Evolutionary conservation across 2,329 filamentous ascomycete genomes (phyloP).

Genomic region (Chalaropsis thielavioides): DNA sequence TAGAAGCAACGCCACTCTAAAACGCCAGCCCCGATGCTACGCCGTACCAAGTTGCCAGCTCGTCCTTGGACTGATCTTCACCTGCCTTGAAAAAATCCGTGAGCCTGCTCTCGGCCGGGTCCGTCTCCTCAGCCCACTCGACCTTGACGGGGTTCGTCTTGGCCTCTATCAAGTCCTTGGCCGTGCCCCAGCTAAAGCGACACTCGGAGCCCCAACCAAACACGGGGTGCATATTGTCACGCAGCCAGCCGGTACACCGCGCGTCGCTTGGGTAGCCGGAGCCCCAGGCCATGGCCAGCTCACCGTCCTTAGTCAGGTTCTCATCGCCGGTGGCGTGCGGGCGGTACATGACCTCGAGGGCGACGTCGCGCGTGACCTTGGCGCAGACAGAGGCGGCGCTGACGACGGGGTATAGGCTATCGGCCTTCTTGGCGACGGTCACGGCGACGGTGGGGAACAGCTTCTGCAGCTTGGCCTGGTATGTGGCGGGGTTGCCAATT

Average conservation of each 20-base stretch:
- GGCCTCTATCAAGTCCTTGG: slow-evolving; percentile 80
- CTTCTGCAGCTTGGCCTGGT: slow-evolving; percentile 71
- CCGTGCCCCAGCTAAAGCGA: slow-evolving; percentile 89
- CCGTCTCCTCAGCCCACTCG: slow-evolving; percentile 69
- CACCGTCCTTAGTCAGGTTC: slow-evolving; percentile 23
- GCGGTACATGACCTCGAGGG: slow-evolving; percentile 65
- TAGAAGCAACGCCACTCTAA: background rate
- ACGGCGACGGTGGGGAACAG: slow-evolving; percentile 66
- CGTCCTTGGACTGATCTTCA: slow-evolving; percentile 35
- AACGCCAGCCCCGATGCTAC: slow-evolving; percentile 37
- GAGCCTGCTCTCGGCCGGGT: slow-evolving; percentile 51
- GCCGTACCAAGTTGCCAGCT: slow-evolving; percentile 74
- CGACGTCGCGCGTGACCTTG: slow-evolving; percentile 87
- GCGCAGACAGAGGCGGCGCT: slow-evolving; percentile 89
- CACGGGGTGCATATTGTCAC: slow-evolving; percentile 72
- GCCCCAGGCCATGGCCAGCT: slow-evolving; percentile 48
- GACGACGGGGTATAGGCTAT: slow-evolving; percentile 82
- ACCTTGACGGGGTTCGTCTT: slow-evolving; percentile 52
- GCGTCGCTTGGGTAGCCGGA: slow-evolving; percentile 87
- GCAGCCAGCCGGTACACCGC: slow-evolving; percentile 68
- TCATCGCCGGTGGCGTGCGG: slow-evolving; percentile 24
- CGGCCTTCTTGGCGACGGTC: slow-evolving; percentile 79
- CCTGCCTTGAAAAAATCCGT: slow-evolving; percentile 57
- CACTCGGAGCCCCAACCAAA: slow-evolving; percentile 94
- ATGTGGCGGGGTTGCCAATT: slow-evolving; percentile 65